Conservation (phyloP, 257 asterid genomes). For the Coffea canephora region DNA sequence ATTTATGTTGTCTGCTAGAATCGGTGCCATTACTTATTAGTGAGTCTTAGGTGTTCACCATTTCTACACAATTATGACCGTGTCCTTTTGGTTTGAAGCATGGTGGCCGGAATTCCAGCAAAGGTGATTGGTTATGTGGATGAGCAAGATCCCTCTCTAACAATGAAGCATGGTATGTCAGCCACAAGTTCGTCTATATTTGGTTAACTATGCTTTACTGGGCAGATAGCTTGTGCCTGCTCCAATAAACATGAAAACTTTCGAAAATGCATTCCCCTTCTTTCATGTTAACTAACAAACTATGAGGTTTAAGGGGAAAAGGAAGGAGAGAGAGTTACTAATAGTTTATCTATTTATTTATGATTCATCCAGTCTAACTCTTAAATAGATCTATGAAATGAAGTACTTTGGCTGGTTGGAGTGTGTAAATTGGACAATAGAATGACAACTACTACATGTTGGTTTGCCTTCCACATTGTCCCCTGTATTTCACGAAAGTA, state of each 20-base stretch:
- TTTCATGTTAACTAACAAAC: background rate
- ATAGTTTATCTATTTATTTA: background rate
- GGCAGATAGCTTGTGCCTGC: background rate
- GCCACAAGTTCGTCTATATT: background rate
- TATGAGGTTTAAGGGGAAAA: background rate
- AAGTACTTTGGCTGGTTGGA: slow-evolving; percentile 1
- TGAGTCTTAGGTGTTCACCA: background rate
- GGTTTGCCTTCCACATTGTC: background rate
- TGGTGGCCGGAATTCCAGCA: slow-evolving; percentile 51
- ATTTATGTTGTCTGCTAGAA: background rate
- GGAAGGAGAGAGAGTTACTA: background rate
- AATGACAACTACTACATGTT: background rate
- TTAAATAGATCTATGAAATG: background rate
- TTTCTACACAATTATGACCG: background rate
- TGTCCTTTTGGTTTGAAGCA: slow-evolving; percentile 28
- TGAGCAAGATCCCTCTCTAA: slow-evolving; percentile 45
- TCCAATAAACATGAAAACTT: background rate
- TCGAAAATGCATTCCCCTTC: background rate
- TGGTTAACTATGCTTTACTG: background rate
- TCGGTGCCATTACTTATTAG: background rate
- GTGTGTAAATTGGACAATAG: background rate
- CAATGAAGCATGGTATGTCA: slow-evolving; percentile 46
- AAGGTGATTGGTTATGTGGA: slow-evolving; percentile 46
- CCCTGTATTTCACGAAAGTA: background rate
- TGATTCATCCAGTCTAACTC: background rate